Evolutionary conservation across 306 rosid species (phyloP).

Genomic region (Spatholobus suberectus): DNA sequence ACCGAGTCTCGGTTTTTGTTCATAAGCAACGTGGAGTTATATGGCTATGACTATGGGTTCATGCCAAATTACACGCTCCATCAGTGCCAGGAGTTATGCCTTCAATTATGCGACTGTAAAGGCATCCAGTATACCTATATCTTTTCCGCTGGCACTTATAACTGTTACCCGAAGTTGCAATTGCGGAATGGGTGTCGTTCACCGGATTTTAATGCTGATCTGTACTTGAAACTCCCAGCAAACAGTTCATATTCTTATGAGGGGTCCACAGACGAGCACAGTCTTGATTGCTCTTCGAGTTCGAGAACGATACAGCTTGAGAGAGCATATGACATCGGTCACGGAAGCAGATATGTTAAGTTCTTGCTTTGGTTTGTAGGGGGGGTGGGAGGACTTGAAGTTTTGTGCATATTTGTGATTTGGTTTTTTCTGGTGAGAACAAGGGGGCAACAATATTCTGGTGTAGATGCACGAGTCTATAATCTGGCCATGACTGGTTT

Average conservation of each 20-base stretch:
- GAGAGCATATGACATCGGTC: conserved; percentile 26
- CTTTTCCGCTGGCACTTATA: not conserved
- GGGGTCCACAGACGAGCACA: not conserved
- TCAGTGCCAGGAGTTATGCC: conserved; percentile 50
- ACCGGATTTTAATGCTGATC: conserved; percentile 44
- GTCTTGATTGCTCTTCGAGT: conserved; percentile 29
- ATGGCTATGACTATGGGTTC: conserved; percentile 52
- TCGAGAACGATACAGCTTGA: not conserved
- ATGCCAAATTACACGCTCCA: conserved; percentile 39
- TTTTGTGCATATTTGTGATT: conserved; percentile 46
- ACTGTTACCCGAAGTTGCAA: conserved; percentile 55
- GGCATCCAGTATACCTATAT: conserved; percentile 46
- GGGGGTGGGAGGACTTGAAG: conserved; percentile 60
- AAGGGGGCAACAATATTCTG: not conserved
- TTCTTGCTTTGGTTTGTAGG: conserved; percentile 50
- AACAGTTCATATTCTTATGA: not conserved
- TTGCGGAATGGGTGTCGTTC: conserved; percentile 55
- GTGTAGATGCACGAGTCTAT: conserved; percentile 38
- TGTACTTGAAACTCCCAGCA: conserved; percentile 51
- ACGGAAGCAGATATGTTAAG: conserved; percentile 27
- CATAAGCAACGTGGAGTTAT: conserved; percentile 47
- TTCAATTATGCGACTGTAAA: conserved; percentile 46
- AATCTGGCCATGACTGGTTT: conserved; percentile 47
- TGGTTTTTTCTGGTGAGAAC: conserved; percentile 37
- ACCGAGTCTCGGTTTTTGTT: conserved; percentile 31